Conservation (phyloP, 306 rosid genomes). For the Parietaria judaica region DNA sequence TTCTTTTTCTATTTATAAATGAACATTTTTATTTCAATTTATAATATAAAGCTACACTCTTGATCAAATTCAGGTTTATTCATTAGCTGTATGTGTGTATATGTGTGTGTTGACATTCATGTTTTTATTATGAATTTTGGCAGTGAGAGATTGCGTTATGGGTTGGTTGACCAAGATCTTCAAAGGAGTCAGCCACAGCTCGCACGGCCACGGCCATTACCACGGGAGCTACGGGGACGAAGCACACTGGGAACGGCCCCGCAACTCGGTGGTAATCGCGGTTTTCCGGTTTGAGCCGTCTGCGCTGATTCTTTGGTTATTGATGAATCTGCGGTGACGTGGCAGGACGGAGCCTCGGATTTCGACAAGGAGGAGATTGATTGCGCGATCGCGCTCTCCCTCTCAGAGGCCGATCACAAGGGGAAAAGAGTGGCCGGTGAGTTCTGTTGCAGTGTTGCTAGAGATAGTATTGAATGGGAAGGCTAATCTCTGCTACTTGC, state of each 20-base stretch:
- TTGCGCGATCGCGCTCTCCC: constrained; percentile 65
- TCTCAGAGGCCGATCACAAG: constrained; percentile 53
- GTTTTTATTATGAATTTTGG: neutral
- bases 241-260: constrained; percentile 45
- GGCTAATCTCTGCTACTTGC: constrained; percentile 19
- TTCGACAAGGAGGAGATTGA: constrained; percentile 54
- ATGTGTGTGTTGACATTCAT: neutral
- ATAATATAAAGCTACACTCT: neutral
- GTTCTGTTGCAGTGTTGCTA: constrained; percentile 14
- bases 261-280: constrained; percentile 45
- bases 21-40: neutral
- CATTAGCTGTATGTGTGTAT: neutral
- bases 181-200: constrained; percentile 52
- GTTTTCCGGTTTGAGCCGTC: constrained; percentile 6
- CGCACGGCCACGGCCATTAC: constrained; percentile 39
- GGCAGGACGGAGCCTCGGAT: constrained; percentile 60
- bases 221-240: constrained; percentile 44
- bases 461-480: neutral
- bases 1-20: no score
- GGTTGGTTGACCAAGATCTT: constrained; percentile 74
- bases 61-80: constrained; percentile 4
- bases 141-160: constrained; percentile 35
- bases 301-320: neutral
- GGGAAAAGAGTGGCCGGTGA: constrained; percentile 50
- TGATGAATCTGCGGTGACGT: constrained; percentile 14